Percentiles rank a stretch among this genome's conserved stretches.
These are phyloP conservation scores for Vicia faba DNA, from an alignment of 306 rosid species.

Conservation along the genomic window DNA sequence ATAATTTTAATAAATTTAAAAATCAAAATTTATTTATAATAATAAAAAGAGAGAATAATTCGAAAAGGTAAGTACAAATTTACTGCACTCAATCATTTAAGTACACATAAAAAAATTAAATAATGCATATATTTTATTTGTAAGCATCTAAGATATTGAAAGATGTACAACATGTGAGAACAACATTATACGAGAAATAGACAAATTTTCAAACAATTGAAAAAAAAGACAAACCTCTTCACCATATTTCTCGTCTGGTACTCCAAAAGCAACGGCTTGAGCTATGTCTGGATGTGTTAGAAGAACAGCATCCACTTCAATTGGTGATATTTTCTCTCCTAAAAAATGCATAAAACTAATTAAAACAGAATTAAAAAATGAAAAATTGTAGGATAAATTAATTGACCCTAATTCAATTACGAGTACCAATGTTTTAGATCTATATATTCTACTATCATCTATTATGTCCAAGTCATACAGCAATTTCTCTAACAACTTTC, in stretches of 20 bases:
- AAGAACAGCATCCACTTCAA: constrained; percentile 86
- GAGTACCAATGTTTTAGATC: no score
- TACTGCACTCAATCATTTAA: no score
- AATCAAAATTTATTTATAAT: no score
- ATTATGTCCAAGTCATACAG: no score
- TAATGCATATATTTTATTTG: no score
- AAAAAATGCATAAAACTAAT: not conserved
- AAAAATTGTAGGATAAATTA: not conserved
- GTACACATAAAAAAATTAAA: no score
- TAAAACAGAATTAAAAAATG: not conserved
- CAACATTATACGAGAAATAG: not conserved
- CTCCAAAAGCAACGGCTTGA: constrained; percentile 91
- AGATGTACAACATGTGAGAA: not conserved
- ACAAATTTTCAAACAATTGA: not conserved
- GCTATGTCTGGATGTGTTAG: constrained; percentile 65
- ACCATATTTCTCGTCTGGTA: constrained; percentile 84
- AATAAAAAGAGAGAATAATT: no score
- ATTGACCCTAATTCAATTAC: not conserved
- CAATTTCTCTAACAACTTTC: not conserved
- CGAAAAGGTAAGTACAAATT: no score
- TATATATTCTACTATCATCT: no score
- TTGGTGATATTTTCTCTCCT: constrained; percentile 98
- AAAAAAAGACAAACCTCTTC: constrained; percentile 61
- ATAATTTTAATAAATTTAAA: no score
- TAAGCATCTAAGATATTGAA: no score